These are phyloP conservation scores for Aspergillus ochraceus DNA, from an alignment of 2,329 filamentous ascomycete species.

Conservation along the genomic window DNA sequence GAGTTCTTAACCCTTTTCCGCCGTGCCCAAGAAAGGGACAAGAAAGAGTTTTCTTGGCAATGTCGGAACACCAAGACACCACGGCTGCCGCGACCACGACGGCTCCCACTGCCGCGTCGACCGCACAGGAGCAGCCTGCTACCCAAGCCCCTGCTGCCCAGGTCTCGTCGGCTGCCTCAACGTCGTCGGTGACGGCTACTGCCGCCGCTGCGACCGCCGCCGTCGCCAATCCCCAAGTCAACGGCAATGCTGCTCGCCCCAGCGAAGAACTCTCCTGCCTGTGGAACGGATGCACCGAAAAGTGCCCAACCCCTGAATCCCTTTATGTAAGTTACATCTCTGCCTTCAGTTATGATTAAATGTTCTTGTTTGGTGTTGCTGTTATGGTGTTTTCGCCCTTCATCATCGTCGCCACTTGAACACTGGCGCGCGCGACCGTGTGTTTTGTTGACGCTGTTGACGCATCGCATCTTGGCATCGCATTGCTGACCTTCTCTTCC, in stretches of 20 bases:
- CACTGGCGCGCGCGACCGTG: neutral
- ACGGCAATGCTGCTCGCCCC: conserved; percentile 26
- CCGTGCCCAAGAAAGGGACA: conserved; percentile 30
- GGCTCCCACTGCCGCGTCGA: conserved; percentile 25
- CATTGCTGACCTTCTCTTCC: neutral
- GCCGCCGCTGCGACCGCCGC: conserved; percentile 41
- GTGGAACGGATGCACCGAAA: conserved; percentile 64
- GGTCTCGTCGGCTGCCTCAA: conserved; percentile 24
- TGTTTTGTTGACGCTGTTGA: neutral
- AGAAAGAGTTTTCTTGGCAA: conserved; percentile 41
- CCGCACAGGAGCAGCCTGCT: conserved; percentile 24
- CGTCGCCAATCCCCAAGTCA: conserved; percentile 31
- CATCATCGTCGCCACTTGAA: neutral
- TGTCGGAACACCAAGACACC: conserved; percentile 40
- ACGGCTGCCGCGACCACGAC: conserved; percentile 27
- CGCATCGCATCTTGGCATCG: conserved; percentile 1
- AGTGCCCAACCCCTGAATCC: conserved; percentile 57
- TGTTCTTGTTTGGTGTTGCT: neutral
- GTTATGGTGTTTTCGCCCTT: too few species aligned
- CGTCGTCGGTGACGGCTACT: conserved; percentile 33
- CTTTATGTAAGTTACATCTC: conserved; percentile 56
- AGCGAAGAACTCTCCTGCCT: conserved; percentile 53
- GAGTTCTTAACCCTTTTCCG: conserved; percentile 23
- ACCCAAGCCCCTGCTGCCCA: conserved; percentile 21
- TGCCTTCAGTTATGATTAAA: neutral